Conservation (phyloP, 768 basidiomycete genomes). For the Russula griseocarnosa region DNA sequence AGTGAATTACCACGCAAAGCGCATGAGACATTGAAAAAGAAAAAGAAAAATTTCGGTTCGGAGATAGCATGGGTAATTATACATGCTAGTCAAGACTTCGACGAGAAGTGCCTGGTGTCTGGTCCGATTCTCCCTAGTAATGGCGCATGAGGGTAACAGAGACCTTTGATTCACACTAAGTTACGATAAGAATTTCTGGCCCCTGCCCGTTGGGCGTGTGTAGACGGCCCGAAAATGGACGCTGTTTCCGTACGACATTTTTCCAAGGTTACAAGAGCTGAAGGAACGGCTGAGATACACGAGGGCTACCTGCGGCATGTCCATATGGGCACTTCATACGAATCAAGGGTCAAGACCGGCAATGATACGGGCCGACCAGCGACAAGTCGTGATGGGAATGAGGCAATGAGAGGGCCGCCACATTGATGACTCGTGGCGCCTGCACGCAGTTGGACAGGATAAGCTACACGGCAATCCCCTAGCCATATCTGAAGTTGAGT, state of each 20-base stretch:
- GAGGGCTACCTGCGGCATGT: background rate
- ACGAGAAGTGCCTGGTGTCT: background rate
- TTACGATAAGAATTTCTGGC: conserved; percentile 1
- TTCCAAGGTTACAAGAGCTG: background rate
- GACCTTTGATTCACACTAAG: conserved; percentile 12
- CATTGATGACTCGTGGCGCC: background rate
- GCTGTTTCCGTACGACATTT: background rate
- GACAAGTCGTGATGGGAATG: background rate
- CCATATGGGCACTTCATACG: background rate
- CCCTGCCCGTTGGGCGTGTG: background rate
- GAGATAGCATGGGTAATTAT: background rate
- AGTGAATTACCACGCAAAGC: background rate
- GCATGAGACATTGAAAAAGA: background rate
- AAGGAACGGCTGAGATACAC: background rate
- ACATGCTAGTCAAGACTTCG: background rate
- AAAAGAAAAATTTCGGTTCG: background rate
- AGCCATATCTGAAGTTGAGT: conserved; percentile 15
- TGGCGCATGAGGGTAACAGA: background rate
- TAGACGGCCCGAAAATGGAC: background rate
- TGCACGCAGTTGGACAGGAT: background rate
- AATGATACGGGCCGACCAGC: background rate
- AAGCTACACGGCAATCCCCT: conserved; percentile 4
- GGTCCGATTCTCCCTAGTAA: background rate
- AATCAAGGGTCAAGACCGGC: background rate
- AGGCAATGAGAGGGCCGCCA: background rate